Base-by-base conservation (phyloP, 2,329 filamentous ascomycete species). In the Chaetomiaceae sp. region DNA sequence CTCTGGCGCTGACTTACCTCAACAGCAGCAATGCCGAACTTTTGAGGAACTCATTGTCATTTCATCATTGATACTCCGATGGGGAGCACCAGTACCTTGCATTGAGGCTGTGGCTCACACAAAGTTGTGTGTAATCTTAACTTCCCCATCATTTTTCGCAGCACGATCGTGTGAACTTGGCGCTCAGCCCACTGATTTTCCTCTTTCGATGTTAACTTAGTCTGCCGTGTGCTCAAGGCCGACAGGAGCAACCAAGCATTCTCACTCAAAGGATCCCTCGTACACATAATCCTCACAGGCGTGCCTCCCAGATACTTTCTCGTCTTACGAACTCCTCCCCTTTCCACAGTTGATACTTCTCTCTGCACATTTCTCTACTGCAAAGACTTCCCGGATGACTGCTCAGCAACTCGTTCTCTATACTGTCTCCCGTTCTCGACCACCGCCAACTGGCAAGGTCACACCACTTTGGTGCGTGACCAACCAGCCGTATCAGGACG, bases 401-500 rank as follows among this genome's bases (percentile, higher is more conserved):
- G 4, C 26, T 8, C 9, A 38, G 19, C 33, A 7, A 3, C 9
- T 8, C 17, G 26, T 36, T 8, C 18, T 32, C 18, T n/a, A 41
- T n/a, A 22, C 33, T 6, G 8, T 30, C 24, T 7, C 4, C 20
- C 14, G 22, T 15, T 18, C 18, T 32, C 18, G 20, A 32, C 18
- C 19, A 45, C 18, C 6, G 20, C 38, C 29, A 38, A 37, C 32
- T 45, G 34, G 12, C 17, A 18, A 38, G 27, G 38, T 46, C 42
- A 30, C 34, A 49, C 47, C 34, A 26, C 15, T n/a, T 34, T 24
- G 22, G 29, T 15, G 38, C 38, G 18, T 39, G 38, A 14, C 33
- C 42, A 38, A 42, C 32, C 38, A 24, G 27, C 24, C 34, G 22
- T 36, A 39, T 29, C 38, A 29, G 32, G 42, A 27, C 38, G 42